Evolutionary conservation across 2,329 filamentous ascomycete species (phyloP).

Genomic region (Aulographum hederae): DNA sequence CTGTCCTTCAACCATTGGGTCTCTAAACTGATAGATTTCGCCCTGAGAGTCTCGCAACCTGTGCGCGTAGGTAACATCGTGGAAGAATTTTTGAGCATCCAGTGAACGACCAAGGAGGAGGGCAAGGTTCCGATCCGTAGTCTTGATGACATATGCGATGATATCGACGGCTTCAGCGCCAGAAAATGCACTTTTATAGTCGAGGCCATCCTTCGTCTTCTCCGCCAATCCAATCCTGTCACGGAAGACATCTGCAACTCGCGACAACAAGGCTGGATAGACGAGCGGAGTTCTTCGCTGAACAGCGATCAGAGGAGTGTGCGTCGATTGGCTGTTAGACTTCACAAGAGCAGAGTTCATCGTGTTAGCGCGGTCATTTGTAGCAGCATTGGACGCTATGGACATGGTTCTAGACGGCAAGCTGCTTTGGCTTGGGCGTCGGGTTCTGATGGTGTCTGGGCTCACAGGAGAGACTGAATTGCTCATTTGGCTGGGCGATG

Average conservation of each 20-base stretch:
- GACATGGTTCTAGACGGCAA: slow-evolving; percentile 61
- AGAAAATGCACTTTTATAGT: slow-evolving; percentile 94
- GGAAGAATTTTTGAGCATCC: slow-evolving; percentile 97
- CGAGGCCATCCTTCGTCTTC: slow-evolving; percentile 86
- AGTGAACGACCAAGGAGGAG: slow-evolving; percentile 77
- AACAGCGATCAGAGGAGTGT: slow-evolving; percentile 34
- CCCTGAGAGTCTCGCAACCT: slow-evolving; percentile 80
- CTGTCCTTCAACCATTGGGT: slow-evolving; percentile 61
- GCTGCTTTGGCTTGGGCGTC: slow-evolving; percentile 15
- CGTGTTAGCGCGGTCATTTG: slow-evolving; percentile 43
- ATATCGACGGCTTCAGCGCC: slow-evolving; percentile 91
- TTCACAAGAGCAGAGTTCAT: slow-evolving; percentile 33
- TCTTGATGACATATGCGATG: slow-evolving; percentile 91
- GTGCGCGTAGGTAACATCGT: slow-evolving; percentile 97
- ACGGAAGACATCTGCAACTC: slow-evolving; percentile 80
- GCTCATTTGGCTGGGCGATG: background rate
- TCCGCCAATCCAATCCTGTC: slow-evolving; percentile 75
- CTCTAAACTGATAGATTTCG: slow-evolving; percentile 93
- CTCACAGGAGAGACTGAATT: slow-evolving; percentile 2
- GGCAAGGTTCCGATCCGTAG: slow-evolving; percentile 85
- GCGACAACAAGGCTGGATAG: slow-evolving; percentile 85
- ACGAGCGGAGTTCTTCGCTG: slow-evolving; percentile 62
- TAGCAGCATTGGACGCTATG: slow-evolving; percentile 69
- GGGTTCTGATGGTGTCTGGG: slow-evolving; percentile 13
- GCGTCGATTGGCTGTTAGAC: slow-evolving; percentile 27